Base-by-base conservation (phyloP, 352 stramenopile species). In the Lagenidium giganteum region DNA sequence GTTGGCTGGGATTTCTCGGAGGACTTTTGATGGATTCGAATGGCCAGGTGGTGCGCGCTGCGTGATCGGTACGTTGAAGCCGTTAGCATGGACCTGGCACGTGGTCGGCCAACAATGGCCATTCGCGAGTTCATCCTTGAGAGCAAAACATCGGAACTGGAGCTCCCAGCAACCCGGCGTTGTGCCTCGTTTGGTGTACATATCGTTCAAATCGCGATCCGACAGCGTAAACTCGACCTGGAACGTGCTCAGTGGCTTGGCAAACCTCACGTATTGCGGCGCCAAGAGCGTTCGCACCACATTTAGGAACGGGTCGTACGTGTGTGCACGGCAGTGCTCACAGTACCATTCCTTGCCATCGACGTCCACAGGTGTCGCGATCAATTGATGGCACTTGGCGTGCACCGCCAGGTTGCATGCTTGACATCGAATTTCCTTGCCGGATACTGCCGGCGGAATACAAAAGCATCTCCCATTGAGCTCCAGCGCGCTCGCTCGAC, bases 1-100 rank as follows among this genome's bases (percentile, higher is more conserved):
- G 40, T 87, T 87, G 17, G 65, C 64, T 2, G 81, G 81, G 3
- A 88, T 49, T 25, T 93, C 81, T 22, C 81, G 66, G 5, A 93
- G 47, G 4, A 93, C 81, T 54, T 93, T 93, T 14, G 77, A 90
- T 6, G 77, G 71, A 29, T 93, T 90, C 5, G 73, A 67, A 20
- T 89, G 79, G 9, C 81, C 78, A 2, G 81, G 81, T 0, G 77
- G 73, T 13, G 81, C 73, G 20, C 81, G 81, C 33, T 87, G 74
- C 13, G 65, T 78, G 36, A 87, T 64, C 13, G 67, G 71, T 16
- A 85, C 62, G n/a, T 57, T 60, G 38, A 89, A 88, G 4, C 73
- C 72, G 37, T 93, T 93, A 20, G 85, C 70, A 11, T 50, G 65
- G 14, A 93, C 44, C n/a, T 83, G 64, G 12, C 67, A 83, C 1